Conservation (phyloP, 2,329 filamentous ascomycete genomes). For the Alternaria novae-zelandiae region DNA sequence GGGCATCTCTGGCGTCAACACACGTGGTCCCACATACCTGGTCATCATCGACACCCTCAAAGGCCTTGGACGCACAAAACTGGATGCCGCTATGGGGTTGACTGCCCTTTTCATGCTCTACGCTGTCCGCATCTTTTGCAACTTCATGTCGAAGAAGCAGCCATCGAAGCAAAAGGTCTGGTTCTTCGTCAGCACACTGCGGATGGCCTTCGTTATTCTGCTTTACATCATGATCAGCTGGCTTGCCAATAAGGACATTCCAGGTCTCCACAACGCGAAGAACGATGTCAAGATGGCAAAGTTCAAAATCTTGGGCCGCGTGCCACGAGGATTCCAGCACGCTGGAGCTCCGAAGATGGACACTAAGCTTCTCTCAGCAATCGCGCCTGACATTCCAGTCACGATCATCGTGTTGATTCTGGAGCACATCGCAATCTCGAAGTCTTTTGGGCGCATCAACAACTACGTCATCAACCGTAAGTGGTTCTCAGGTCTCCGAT, state of each 20-base stretch:
- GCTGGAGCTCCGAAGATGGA: slow-evolving; percentile 76
- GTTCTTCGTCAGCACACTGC: slow-evolving; percentile 90
- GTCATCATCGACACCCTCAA: slow-evolving; percentile 88
- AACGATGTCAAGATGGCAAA: slow-evolving; percentile 59
- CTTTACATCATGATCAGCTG: slow-evolving; percentile 92
- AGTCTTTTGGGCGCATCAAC: slow-evolving; percentile 94
- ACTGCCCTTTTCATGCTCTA: slow-evolving; percentile 83
- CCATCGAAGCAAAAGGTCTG: slow-evolving; percentile 77
- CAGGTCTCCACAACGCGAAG: slow-evolving; percentile 51
- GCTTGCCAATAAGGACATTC: slow-evolving; percentile 71
- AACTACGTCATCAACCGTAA: slow-evolving; percentile 87
- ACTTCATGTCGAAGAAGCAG: slow-evolving; percentile 68
- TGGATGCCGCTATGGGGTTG: slow-evolving; percentile 87
- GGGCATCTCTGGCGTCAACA: slow-evolving; percentile 78
- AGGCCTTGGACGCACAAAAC: slow-evolving; percentile 67
- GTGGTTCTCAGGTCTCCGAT: background rate
- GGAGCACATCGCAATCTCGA: slow-evolving; percentile 96
- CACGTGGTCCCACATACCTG: slow-evolving; percentile 76
- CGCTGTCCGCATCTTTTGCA: slow-evolving; percentile 17
- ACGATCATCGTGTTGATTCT: slow-evolving; percentile 94
- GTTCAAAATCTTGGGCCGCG: slow-evolving; percentile 67
- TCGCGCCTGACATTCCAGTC: slow-evolving; percentile 77
- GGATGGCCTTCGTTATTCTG: slow-evolving; percentile 89
- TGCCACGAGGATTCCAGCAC: slow-evolving; percentile 67
- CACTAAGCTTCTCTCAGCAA: slow-evolving; percentile 68